Evolutionary conservation across 1,139 yeast species (phyloP).

Genomic region (Yamadazyma triangularis): DNA sequence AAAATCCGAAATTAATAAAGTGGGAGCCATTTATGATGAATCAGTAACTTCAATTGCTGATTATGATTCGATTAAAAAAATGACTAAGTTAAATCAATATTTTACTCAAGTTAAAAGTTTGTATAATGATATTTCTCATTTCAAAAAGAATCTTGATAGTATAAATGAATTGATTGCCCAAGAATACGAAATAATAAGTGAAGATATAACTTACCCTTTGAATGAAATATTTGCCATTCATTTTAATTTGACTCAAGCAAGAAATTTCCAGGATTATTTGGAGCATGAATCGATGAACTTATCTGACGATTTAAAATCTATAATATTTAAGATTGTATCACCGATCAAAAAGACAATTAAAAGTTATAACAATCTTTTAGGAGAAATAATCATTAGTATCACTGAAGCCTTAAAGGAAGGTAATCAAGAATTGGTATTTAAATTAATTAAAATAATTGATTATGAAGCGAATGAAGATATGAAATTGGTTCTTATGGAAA

Average conservation of each 20-base stretch:
- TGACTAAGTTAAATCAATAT: conserved; percentile 67
- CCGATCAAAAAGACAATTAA: conserved; percentile 47
- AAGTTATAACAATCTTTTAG: conserved; percentile 62
- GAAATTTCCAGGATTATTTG: conserved; percentile 79
- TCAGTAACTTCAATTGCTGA: conserved; percentile 50
- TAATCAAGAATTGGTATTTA: conserved; percentile 62
- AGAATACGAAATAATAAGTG: conserved; percentile 46
- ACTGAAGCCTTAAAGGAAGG: conserved; percentile 69
- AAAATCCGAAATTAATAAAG: conserved; percentile 52
- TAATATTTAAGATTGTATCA: conserved; percentile 55
- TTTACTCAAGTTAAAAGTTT: conserved; percentile 66
- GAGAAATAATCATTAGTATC: conserved; percentile 56
- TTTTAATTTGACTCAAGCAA: conserved; percentile 59
- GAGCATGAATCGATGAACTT: conserved; percentile 47
- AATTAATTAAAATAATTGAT: conserved; percentile 73
- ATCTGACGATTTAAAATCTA: conserved; percentile 67
- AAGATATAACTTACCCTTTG: conserved; percentile 53
- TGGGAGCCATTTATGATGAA: conserved; percentile 53
- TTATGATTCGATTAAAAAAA: conserved; percentile 53
- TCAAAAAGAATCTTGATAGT: conserved; percentile 46
- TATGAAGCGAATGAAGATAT: conserved; percentile 77
- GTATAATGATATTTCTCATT: conserved; percentile 57
- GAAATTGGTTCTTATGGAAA: conserved; percentile 49
- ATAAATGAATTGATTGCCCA: conserved; percentile 51
- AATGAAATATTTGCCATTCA: conserved; percentile 65